These are phyloP conservation scores for Penicillium manginii DNA, from an alignment of 495 filamentous ascomycete species.

Conservation along the genomic window DNA sequence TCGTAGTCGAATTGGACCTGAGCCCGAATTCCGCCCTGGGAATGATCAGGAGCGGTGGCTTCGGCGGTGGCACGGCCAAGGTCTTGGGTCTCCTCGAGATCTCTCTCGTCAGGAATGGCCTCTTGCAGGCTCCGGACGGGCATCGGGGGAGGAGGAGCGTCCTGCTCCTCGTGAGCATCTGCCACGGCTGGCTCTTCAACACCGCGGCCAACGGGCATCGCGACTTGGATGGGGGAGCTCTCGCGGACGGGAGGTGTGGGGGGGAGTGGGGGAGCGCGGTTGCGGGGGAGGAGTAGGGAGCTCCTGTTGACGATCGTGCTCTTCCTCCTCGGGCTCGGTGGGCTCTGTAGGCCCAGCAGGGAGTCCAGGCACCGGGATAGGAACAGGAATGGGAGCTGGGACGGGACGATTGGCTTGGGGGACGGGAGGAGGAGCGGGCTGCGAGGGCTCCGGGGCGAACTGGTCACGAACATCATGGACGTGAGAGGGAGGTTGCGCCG, in stretches of 20 bases:
- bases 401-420: conserved; percentile 13
- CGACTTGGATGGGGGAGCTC: conserved; percentile 80
- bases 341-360: conserved; percentile 57
- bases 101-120: conserved; percentile 62
- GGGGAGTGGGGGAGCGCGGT: conserved; percentile 64
- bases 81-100: conserved; percentile 64
- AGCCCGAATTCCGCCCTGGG: conserved; percentile 63
- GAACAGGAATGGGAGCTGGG: conserved; percentile 25
- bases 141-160: conserved; percentile 53
- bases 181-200: conserved; percentile 26
- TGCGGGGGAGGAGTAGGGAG: conserved; percentile 61
- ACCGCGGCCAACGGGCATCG: conserved; percentile 78
- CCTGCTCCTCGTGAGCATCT: conserved; percentile 53
- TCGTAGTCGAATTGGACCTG: conserved; percentile 94
- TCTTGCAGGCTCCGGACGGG: conserved; percentile 61
- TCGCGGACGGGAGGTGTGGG: conserved; percentile 57
- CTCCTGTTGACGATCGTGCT: conserved; percentile 40
- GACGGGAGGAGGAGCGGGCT: conserved; percentile 13
- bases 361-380: conserved; percentile 75
- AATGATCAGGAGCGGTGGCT: conserved; percentile 44
- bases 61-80: conserved; percentile 65
- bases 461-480: conserved; percentile 75
- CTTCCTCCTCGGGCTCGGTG: conserved; percentile 49
- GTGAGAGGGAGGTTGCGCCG: conserved; percentile 57
- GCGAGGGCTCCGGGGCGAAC: conserved; percentile 61